Percentiles rank a stretch among this genome's conserved stretches.
These are phyloP conservation scores for Lipomyces starkeyi DNA, from an alignment of 805 yeast species.

Conservation along the genomic window DNA sequence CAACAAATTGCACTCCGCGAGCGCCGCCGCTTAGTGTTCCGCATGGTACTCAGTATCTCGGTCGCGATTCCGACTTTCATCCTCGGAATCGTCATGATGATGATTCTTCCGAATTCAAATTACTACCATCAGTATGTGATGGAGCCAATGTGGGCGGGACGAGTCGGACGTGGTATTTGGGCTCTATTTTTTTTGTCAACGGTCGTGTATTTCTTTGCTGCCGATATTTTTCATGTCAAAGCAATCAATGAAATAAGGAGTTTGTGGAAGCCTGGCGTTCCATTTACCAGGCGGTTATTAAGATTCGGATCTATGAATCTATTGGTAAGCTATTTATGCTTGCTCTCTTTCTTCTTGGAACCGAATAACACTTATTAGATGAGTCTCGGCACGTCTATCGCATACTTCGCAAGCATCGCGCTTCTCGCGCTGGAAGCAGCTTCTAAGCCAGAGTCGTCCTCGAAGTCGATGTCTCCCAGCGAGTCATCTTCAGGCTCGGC, in stretches of 20 bases:
- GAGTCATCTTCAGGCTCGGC: not conserved
- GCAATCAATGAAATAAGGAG: constrained; percentile 64
- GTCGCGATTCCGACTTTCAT: constrained; percentile 72
- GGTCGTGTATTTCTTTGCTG: constrained; percentile 76
- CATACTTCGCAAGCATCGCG: constrained; percentile 71
- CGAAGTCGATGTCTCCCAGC: not conserved
- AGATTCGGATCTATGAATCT: constrained; percentile 81
- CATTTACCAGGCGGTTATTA: constrained; percentile 62
- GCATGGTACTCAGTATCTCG: constrained; percentile 57
- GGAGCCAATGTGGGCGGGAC: constrained; percentile 67
- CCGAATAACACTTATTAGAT: constrained; percentile 45
- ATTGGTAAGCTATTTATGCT: constrained; percentile 44
- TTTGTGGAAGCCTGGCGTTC: constrained; percentile 62
- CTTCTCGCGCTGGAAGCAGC: constrained; percentile 56
- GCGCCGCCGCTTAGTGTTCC: constrained; percentile 52
- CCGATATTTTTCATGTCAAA: constrained; percentile 71
- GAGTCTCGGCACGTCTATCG: constrained; percentile 73
- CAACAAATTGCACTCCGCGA: constrained; percentile 57
- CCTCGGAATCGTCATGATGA: constrained; percentile 74
- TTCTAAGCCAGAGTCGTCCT: constrained; percentile 27
- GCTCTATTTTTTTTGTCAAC: constrained; percentile 67
- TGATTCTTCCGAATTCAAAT: constrained; percentile 55
- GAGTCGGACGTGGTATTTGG: constrained; percentile 68
- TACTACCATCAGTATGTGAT: constrained; percentile 60
- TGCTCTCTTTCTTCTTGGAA: not conserved